Evolutionary conservation across 2,329 filamentous ascomycete genomes (phyloP).

Genomic region (Aspergillus sp.): DNA sequence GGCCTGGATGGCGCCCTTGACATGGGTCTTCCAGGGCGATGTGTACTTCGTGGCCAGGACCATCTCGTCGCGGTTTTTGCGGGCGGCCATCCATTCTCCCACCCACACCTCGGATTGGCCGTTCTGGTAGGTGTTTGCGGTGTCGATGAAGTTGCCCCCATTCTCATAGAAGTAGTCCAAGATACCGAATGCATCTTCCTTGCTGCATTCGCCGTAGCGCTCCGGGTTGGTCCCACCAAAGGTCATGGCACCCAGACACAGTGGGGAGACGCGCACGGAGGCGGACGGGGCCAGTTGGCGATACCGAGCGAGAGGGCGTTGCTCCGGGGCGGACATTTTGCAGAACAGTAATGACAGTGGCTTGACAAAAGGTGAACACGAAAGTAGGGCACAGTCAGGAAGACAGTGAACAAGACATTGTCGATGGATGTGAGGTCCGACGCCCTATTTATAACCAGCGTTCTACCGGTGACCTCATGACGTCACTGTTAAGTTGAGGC

Average conservation of each 20-base stretch:
- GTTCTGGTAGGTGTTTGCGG: slow-evolving; percentile 49
- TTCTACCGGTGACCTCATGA: too few relatives aligned
- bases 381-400: too few relatives aligned
- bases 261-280: slow-evolving; percentile 17
- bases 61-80: slow-evolving; percentile 49
- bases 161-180: slow-evolving; percentile 48
- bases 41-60: slow-evolving; percentile 58
- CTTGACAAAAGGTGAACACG: too few relatives aligned
- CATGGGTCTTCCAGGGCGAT: slow-evolving; percentile 30
- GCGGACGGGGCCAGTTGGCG: slow-evolving; percentile 29
- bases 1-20: slow-evolving; percentile 25
- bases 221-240: slow-evolving; percentile 26
- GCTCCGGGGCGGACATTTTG: too few relatives aligned
- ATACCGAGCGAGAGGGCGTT: slow-evolving; percentile 10
- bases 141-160: slow-evolving; percentile 56
- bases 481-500: too few relatives aligned
- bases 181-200: slow-evolving; percentile 46
- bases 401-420: too few relatives aligned
- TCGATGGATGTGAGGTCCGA: too few relatives aligned
- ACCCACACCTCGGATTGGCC: slow-evolving; percentile 49
- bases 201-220: slow-evolving; percentile 44
- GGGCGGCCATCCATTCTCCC: slow-evolving; percentile 51
- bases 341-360: too few relatives aligned
- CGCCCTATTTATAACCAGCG: too few relatives aligned
- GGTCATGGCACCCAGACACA: slow-evolving; percentile 32